These are phyloP conservation scores for Candida manassasensis DNA, from an alignment of 805 yeast genomes.

Conservation along the genomic window DNA sequence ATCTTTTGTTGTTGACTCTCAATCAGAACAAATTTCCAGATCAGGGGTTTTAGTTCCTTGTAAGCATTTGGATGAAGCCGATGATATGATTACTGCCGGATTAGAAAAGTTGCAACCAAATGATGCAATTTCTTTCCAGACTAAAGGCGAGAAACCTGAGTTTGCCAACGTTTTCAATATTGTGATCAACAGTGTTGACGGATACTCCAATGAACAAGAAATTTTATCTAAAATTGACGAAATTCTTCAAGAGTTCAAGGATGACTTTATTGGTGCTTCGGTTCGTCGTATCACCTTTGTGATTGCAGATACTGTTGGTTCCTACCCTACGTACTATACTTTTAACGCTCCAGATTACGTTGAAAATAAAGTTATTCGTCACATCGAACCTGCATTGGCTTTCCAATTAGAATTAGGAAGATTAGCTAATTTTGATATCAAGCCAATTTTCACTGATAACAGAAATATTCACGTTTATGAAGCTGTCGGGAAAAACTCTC, in stretches of 20 bases:
- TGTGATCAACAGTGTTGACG: slow-evolving; percentile 68
- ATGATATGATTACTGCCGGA: slow-evolving; percentile 73
- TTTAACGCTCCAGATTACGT: slow-evolving; percentile 81
- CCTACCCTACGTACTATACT: slow-evolving; percentile 93
- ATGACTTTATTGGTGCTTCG: slow-evolving; percentile 63
- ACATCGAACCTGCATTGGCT: slow-evolving; percentile 96
- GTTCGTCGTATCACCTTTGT: slow-evolving; percentile 93
- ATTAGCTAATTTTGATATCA: slow-evolving; percentile 89
- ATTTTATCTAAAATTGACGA: slow-evolving; percentile 59
- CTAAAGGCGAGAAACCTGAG: slow-evolving; percentile 20
- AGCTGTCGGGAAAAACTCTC: slow-evolving; percentile 90
- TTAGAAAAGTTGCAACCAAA: slow-evolving; percentile 62
- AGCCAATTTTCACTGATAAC: slow-evolving; percentile 93
- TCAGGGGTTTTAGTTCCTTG: slow-evolving; percentile 82
- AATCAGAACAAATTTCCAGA: slow-evolving; percentile 67
- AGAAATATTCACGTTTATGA: slow-evolving; percentile 97
- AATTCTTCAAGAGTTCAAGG: slow-evolving; percentile 61
- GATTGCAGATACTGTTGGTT: slow-evolving; percentile 75
- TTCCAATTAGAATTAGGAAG: slow-evolving; percentile 94
- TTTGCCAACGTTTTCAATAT: slow-evolving; percentile 81
- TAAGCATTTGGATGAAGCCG: slow-evolving; percentile 82
- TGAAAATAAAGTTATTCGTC: slow-evolving; percentile 94
- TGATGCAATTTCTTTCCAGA: slow-evolving; percentile 31
- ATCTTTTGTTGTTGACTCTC: slow-evolving; percentile 71
- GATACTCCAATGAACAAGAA: slow-evolving; percentile 66